A percentile compares a stretch with the other conserved stretches of the same genome.
These are phyloP conservation scores for Aspergillus novofumigatus DNA, from an alignment of 2,329 filamentous ascomycete species.

Conservation along the genomic window DNA sequence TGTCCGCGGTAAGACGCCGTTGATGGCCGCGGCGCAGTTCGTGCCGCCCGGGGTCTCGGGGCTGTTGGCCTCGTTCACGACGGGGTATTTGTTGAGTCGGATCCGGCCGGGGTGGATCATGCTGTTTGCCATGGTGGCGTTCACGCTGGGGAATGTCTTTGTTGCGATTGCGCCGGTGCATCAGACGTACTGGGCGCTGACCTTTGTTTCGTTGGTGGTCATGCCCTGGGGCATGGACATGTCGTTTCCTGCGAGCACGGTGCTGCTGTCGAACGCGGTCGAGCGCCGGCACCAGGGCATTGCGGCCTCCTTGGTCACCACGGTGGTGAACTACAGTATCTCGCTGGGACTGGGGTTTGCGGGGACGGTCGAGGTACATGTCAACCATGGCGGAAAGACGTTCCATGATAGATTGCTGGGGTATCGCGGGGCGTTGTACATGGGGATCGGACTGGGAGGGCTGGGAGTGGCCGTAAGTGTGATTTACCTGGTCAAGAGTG, in stretches of 20 bases:
- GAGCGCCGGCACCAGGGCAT: constrained; percentile 10
- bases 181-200: constrained; percentile 8
- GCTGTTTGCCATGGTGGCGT: constrained; percentile 10
- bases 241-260: constrained; percentile 13
- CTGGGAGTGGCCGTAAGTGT: background rate
- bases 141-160: constrained; percentile 8
- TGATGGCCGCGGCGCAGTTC: constrained; percentile 7
- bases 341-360: constrained; percentile 15
- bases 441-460: constrained; percentile 6
- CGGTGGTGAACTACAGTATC: constrained; percentile 12
- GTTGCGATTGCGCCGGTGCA: constrained; percentile 7
- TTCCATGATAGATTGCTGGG: constrained; percentile 4
- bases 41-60: constrained; percentile 9
- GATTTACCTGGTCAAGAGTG: background rate
- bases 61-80: constrained; percentile 7
- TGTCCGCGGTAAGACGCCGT: background rate
- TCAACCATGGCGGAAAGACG: constrained; percentile 8
- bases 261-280: constrained; percentile 10
- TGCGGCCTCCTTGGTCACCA: constrained; percentile 8
- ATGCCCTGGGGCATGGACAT: constrained; percentile 8
- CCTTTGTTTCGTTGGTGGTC: constrained; percentile 4
- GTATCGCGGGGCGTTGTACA: constrained; percentile 9
- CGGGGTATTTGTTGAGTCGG: constrained; percentile 11
- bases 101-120: constrained; percentile 11
- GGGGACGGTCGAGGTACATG: constrained; percentile 9